Percentiles rank a stretch among this genome's conserved stretches.
These are phyloP conservation scores for Ogataea glucozyma DNA, from an alignment of 805 yeast species.

Conservation along the genomic window DNA sequence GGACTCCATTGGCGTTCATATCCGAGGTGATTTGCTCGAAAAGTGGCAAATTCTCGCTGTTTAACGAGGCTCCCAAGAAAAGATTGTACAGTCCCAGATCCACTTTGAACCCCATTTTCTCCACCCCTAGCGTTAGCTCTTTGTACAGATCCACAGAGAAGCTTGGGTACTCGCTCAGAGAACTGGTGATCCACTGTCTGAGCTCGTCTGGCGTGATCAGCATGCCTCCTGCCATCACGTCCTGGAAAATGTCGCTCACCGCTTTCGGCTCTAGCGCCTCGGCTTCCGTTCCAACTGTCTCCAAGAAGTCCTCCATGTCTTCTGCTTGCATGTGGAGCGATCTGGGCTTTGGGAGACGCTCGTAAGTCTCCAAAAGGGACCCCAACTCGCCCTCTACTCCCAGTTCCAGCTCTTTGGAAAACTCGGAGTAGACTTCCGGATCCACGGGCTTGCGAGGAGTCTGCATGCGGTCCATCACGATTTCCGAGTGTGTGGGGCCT, in stretches of 20 bases:
- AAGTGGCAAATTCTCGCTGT: slow-evolving; percentile 15
- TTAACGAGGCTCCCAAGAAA: slow-evolving; percentile 21
- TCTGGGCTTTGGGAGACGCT: slow-evolving; percentile 24
- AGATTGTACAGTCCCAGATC: slow-evolving; percentile 18
- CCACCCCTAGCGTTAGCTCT: slow-evolving; percentile 10
- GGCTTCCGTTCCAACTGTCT: slow-evolving; percentile 13
- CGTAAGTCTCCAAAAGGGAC: slow-evolving; percentile 16
- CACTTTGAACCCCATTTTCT: slow-evolving; percentile 17
- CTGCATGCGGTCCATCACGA: slow-evolving; percentile 14
- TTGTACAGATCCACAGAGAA: slow-evolving; percentile 18
- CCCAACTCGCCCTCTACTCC: slow-evolving; percentile 5
- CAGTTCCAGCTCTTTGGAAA: slow-evolving; percentile 12
- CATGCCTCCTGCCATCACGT: slow-evolving; percentile 23
- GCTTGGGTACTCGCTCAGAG: slow-evolving; percentile 10
- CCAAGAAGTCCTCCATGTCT: slow-evolving; percentile 24
- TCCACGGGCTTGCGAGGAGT: slow-evolving; percentile 13
- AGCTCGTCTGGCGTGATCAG: slow-evolving; percentile 23
- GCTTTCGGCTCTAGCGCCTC: slow-evolving; percentile 13
- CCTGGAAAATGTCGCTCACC: slow-evolving; percentile 20
- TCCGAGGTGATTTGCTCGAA: slow-evolving; percentile 21
- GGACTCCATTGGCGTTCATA: slow-evolving; percentile 14
- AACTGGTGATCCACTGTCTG: slow-evolving; percentile 15
- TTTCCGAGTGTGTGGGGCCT: slow-evolving; percentile 18
- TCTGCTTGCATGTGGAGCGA: slow-evolving; percentile 19
- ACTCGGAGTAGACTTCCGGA: slow-evolving; percentile 13